phyloP scores from a whole-genome alignment of 2,329 filamentous ascomycete species.

The Fusarium sp. region DNA sequence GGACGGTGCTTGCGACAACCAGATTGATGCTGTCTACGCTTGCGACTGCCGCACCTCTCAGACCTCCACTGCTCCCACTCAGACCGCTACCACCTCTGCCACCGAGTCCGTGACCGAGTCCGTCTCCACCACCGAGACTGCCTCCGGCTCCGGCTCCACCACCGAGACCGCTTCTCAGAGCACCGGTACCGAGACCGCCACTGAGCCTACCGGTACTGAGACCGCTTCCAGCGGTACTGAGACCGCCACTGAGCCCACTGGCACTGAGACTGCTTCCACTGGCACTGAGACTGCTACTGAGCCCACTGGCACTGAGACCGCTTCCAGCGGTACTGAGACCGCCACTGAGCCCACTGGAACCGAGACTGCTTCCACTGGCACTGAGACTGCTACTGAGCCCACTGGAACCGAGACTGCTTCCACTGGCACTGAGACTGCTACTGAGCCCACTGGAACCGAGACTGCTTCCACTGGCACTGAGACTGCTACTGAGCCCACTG shows the following conservation, averaged over 20 bases:
- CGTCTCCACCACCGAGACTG: constrained; percentile 1
- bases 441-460: neutral
- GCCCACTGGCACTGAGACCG: neutral
- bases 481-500: constrained; percentile 11
- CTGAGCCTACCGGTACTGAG: constrained; percentile 1
- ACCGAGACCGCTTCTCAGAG: constrained; percentile 1
- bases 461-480: neutral
- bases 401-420: neutral
- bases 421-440: neutral
- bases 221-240: neutral
- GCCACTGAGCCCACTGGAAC: neutral
- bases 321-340: neutral
- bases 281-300: constrained; percentile 9
- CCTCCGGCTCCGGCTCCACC: neutral
- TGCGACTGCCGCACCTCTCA: neutral
- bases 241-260: constrained; percentile 18
- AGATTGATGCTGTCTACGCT: neutral
- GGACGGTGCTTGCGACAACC: neutral
- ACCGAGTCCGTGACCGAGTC: neutral
- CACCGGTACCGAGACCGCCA: neutral
- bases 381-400: neutral
- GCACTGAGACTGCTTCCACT: constrained; percentile 5
- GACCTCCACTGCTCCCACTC: neutral
- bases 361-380: neutral
- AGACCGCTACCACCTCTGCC: neutral